Percentiles rank a stretch among this genome's conserved stretches.
Evolutionary conservation across 169 alveolate species (phyloP).

Genomic region (Babesia divergens): DNA sequence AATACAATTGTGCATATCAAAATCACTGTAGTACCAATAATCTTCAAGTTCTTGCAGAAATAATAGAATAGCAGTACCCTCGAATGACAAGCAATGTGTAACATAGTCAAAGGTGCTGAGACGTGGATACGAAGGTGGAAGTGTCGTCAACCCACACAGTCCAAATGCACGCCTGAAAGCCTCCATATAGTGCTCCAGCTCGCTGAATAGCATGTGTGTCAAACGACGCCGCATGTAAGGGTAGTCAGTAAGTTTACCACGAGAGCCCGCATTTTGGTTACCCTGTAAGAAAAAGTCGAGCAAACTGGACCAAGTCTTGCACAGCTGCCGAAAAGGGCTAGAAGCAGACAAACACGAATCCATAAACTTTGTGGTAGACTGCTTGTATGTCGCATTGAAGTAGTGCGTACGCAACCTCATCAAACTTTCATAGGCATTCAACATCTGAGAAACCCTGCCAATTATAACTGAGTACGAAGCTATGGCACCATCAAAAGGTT

Average conservation of each 20-base stretch:
- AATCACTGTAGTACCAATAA: background rate
- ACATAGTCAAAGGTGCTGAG: background rate
- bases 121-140: background rate
- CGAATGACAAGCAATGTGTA: background rate
- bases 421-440: too few relatives aligned
- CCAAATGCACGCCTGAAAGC: background rate
- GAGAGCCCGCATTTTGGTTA: background rate
- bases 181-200: background rate
- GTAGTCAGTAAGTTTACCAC: background rate
- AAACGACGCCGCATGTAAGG: slow-evolving; percentile 48
- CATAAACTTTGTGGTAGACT: background rate
- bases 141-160: background rate
- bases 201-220: slow-evolving; percentile 24
- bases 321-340: background rate
- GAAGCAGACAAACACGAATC: background rate
- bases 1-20: background rate
- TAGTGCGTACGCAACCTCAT: too few relatives aligned
- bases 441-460: background rate
- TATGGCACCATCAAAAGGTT: too few relatives aligned
- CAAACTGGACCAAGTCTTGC: background rate
- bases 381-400: too few relatives aligned
- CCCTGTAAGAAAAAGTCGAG: slow-evolving; percentile 15
- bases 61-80: background rate
- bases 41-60: background rate
- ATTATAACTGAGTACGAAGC: too few relatives aligned